Evolutionary conservation across 2,329 filamentous ascomycete genomes (phyloP).

Genomic region (Clarireedia paspali): DNA sequence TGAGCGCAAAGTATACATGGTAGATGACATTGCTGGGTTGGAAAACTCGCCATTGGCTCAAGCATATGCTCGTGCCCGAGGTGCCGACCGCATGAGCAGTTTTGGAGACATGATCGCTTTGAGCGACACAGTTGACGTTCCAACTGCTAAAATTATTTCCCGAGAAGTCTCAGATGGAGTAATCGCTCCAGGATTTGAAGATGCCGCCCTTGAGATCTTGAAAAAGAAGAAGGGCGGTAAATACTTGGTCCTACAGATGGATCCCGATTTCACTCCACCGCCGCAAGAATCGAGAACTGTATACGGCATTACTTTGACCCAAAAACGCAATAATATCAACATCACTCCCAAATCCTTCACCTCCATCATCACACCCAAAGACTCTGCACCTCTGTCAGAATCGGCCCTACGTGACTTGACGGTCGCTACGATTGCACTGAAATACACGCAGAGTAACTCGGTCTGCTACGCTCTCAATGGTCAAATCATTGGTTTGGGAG

Average conservation of each 20-base stretch:
- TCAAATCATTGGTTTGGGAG: conserved; percentile 88
- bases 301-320: conserved; percentile 80
- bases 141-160: conserved; percentile 95
- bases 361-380: conserved; percentile 80
- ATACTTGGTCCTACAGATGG: conserved; percentile 93
- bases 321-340: conserved; percentile 86
- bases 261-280: conserved; percentile 74
- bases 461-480: conserved; percentile 95
- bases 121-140: conserved; percentile 81
- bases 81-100: conserved; percentile 96
- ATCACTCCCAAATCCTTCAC: conserved; percentile 82
- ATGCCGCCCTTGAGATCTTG: conserved; percentile 81
- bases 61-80: conserved; percentile 90
- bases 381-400: conserved; percentile 63
- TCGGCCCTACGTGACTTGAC: conserved; percentile 82
- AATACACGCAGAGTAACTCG: conserved; percentile 98
- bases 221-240: conserved; percentile 98
- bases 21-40: conserved; percentile 86
- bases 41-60: conserved; percentile 82
- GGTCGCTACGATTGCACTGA: conserved; percentile 91
- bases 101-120: conserved; percentile 96
- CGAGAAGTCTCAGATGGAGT: conserved; percentile 97
- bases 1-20: conserved; percentile 97
- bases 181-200: conserved; percentile 80
- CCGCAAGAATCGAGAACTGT: conserved; percentile 74